Evolutionary conservation across 2,329 filamentous ascomycete species (phyloP), one percentile per base, ranked within the genome.

Genomic region (Zymoseptoria brevis): DNA sequence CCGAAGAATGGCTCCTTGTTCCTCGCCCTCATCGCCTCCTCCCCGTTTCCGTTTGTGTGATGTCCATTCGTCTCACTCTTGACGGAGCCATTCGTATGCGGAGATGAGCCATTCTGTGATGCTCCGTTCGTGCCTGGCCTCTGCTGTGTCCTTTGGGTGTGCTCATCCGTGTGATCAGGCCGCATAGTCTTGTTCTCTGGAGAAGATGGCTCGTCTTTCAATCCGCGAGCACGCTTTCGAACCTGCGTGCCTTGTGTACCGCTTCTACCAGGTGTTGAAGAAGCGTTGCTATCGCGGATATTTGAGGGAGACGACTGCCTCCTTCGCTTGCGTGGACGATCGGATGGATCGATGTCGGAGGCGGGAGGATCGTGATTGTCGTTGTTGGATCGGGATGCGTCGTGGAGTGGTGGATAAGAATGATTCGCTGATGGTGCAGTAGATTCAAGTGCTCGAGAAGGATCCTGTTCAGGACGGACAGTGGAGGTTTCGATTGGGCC

Each of bases 1-100:
- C 91, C 92, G 70, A 86, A 87, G 73, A 95, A 97, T 35, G 78
- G 77, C 26, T 73, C 68, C 19, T 69, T 59, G 49, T 66, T 68
- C 22, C 69, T 69, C 56, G 22, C 55, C 50, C 53, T 54, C 58
- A 61, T 59, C 57, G 64, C 57, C 11, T 56, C 61, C 19, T 60
- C 62, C 19, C 50, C 51, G 52, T 68, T 62, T 16, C 76, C 75
- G 63, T 79, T 79, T 2, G 73, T 71, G 60, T 75, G 73, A 29
- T 72, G 73, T 57, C 76, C 76, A 62, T 78, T 78, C 61, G 73
- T 76, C 66, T 77, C 75, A 71, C 60, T 63, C 53, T 58, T 73
- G 69, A 62, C 61, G 16, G 75, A 69, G 58, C 75, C 74, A 57
- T 77, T 77, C 60, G 78, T 77, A 24, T 68, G 68, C 55, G 69